These are phyloP conservation scores for Clarireedia sp. DNA, from an alignment of 2,329 filamentous ascomycete genomes.

Conservation along the genomic window DNA sequence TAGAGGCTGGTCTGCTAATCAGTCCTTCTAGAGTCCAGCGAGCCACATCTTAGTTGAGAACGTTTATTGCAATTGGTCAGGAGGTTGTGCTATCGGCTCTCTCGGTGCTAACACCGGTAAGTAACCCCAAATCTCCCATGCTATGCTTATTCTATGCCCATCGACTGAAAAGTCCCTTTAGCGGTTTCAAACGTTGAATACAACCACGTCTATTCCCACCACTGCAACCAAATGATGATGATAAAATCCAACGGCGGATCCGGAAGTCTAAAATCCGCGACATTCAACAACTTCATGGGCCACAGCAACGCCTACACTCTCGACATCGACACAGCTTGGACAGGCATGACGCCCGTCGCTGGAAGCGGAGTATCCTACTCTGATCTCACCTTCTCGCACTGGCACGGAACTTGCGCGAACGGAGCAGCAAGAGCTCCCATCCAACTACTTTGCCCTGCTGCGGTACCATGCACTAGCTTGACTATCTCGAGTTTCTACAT, in stretches of 20 bases:
- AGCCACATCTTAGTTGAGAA: slow-evolving; percentile 51
- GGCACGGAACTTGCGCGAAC: slow-evolving; percentile 45
- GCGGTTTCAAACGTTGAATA: slow-evolving; percentile 46
- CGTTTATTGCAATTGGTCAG: slow-evolving; percentile 55
- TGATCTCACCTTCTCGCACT: slow-evolving; percentile 46
- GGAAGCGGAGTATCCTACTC: slow-evolving; percentile 45
- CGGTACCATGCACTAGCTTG: slow-evolving; percentile 44
- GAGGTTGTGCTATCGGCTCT: slow-evolving; percentile 50
- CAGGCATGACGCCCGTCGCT: slow-evolving; percentile 32
- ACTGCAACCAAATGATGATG: slow-evolving; percentile 54
- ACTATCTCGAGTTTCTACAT: slow-evolving; percentile 43
- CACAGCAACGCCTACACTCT: slow-evolving; percentile 51
- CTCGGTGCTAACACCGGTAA: slow-evolving; percentile 37
- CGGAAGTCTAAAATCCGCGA: slow-evolving; percentile 41
- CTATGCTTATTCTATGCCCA: neutral
- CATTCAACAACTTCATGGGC: slow-evolving; percentile 51
- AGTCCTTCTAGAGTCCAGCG: slow-evolving; percentile 38
- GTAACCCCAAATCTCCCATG: neutral
- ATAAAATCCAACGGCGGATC: slow-evolving; percentile 52
- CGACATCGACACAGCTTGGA: slow-evolving; percentile 48
- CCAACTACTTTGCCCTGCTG: slow-evolving; percentile 43
- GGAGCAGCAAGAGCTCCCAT: slow-evolving; percentile 41
- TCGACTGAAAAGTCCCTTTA: neutral
- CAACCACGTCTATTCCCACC: slow-evolving; percentile 49
- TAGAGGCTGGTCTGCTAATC: neutral